Conservation (phyloP, 371 early-diverging fungal species). For the Dichotomocladium elegans region DNA sequence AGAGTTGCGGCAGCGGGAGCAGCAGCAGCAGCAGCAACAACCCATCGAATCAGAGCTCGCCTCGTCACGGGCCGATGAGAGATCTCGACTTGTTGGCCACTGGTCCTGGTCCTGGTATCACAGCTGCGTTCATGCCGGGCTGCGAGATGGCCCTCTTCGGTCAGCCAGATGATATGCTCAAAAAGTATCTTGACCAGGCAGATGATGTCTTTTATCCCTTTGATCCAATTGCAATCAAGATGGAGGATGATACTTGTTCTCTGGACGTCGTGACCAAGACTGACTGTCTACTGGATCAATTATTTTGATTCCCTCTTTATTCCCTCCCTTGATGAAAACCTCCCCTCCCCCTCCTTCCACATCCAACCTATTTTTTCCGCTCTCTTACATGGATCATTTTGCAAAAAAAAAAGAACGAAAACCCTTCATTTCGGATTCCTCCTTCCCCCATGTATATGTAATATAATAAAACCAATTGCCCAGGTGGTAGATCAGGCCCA, state of each 20-base stretch:
- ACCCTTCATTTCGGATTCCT: not conserved
- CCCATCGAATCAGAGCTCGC: constrained; percentile 16
- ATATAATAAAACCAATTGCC: not conserved
- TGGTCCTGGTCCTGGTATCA: not conserved
- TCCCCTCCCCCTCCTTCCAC: not conserved
- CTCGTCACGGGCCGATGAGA: constrained; percentile 7
- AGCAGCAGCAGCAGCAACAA: constrained; percentile 3
- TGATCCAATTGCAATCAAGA: not conserved
- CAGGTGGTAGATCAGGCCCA: constrained; percentile 5
- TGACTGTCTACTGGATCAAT: constrained; percentile 1
- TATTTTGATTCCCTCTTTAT: not conserved
- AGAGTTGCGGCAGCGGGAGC: constrained; percentile 6
- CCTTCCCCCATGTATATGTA: constrained; percentile 5
- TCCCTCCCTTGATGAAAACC: not conserved
- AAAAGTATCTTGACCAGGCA: constrained; percentile 1
- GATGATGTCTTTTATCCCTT: not conserved
- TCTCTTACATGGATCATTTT: no score
- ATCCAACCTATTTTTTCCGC: not conserved
- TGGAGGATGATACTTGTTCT: not conserved
- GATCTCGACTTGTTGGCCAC: not conserved
- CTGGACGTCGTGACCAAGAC: not conserved
- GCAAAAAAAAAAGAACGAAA: no score
- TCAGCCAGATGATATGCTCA: constrained; percentile 6
- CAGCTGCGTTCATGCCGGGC: not conserved
- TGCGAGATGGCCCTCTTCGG: constrained; percentile 5